Evolutionary conservation across 352 stramenopile genomes (phyloP).

Genomic region (Pythium angustatum): DNA sequence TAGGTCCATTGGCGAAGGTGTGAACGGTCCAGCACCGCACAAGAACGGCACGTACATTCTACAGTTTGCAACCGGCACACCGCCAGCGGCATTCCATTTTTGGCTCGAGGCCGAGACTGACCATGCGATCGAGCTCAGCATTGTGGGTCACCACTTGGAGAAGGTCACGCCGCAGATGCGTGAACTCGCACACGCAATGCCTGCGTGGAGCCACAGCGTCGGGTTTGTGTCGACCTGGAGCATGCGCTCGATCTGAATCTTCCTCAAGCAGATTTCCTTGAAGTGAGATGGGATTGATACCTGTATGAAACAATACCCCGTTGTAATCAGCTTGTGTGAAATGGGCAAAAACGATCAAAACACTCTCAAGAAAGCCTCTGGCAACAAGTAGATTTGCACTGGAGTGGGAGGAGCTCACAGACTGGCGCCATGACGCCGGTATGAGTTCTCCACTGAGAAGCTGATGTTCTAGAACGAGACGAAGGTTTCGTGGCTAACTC

Average conservation of each 20-base stretch:
- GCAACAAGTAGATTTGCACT: not conserved
- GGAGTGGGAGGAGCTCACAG: no score
- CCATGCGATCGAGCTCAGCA: constrained; percentile 50
- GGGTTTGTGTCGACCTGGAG: constrained; percentile 62
- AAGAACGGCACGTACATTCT: constrained; percentile 75
- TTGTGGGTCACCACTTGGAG: constrained; percentile 74
- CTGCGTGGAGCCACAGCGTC: constrained; percentile 47
- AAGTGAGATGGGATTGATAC: not conserved
- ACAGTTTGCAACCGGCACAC: constrained; percentile 61
- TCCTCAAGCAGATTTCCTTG: no score
- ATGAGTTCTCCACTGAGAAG: constrained; percentile 1
- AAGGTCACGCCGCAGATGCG: constrained; percentile 48
- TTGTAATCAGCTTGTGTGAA: no score
- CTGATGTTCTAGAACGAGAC: no score
- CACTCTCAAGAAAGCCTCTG: not conserved
- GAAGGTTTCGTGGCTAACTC: no score
- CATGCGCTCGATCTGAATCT: constrained; percentile 50
- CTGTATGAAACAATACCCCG: not conserved
- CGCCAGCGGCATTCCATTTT: constrained; percentile 69
- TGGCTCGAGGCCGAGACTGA: constrained; percentile 69
- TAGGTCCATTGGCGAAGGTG: constrained; percentile 72
- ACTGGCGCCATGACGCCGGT: constrained; percentile 9
- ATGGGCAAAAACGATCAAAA: not conserved
- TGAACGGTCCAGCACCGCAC: constrained; percentile 51
- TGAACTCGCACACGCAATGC: constrained; percentile 44